A percentile compares a stretch with the other conserved stretches of the same genome.
Evolutionary conservation across 2,329 filamentous ascomycete genomes (phyloP).

Genomic region (Ceratocystis harringtonii): DNA sequence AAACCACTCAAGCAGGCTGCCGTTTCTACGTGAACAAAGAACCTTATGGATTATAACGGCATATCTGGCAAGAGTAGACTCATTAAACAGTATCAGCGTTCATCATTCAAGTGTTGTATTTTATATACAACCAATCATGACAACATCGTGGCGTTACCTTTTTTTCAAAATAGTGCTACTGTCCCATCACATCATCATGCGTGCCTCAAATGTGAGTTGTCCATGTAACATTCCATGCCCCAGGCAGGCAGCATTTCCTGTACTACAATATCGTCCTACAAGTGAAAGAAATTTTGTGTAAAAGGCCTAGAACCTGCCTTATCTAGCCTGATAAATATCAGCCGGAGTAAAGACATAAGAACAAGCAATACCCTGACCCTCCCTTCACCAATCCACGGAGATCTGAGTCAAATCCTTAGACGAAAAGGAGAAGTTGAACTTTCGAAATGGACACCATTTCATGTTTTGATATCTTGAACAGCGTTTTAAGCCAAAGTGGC

Average conservation of each 20-base stretch:
- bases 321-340: too few relatives aligned
- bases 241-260: neutral
- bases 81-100: too few relatives aligned
- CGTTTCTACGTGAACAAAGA: neutral
- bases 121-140: too few relatives aligned
- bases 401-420: neutral
- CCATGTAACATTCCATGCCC: neutral
- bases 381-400: neutral
- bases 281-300: neutral
- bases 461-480: slow-evolving; percentile 17
- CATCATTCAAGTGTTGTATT: too few relatives aligned
- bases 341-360: neutral
- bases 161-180: too few relatives aligned
- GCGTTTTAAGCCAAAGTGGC: slow-evolving; percentile 6
- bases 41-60: too few relatives aligned
- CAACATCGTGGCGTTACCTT: too few relatives aligned
- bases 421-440: neutral
- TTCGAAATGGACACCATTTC: neutral
- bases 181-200: too few relatives aligned
- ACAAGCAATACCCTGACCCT: neutral
- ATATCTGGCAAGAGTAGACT: too few relatives aligned
- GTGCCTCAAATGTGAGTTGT: neutral
- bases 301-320: neutral
- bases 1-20: neutral
- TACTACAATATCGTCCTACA: neutral